phyloP scores from a whole-genome alignment of 2,329 filamentous ascomycete species.

The Penicillium sp. region DNA sequence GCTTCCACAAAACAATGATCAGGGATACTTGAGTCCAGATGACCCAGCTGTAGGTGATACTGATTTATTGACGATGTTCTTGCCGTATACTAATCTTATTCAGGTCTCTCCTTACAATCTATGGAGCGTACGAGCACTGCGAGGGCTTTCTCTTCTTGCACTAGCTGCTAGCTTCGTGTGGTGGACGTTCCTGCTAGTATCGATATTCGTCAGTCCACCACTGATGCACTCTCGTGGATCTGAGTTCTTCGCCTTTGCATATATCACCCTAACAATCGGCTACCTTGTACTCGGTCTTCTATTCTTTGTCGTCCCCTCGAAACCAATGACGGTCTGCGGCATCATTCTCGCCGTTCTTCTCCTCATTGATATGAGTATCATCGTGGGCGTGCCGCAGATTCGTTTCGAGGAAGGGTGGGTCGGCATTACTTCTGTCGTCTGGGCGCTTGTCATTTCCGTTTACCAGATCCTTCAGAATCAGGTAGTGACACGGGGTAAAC shows the following conservation, averaged over 20 bases:
- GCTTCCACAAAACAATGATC: constrained; percentile 21
- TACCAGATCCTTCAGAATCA: constrained; percentile 82
- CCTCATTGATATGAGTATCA: constrained; percentile 77
- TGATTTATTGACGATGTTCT: neutral
- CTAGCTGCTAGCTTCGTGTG: constrained; percentile 79
- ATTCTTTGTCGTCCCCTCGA: constrained; percentile 87
- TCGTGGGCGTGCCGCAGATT: constrained; percentile 74
- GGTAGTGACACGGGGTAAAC: constrained; percentile 88
- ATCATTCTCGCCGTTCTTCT: constrained; percentile 71
- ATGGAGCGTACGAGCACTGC: constrained; percentile 82
- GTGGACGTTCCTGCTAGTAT: constrained; percentile 90
- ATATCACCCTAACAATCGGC: constrained; percentile 76
- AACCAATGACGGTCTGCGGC: constrained; percentile 75
- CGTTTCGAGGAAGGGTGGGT: constrained; percentile 88
- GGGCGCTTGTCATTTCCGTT: constrained; percentile 77
- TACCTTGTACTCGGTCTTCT: constrained; percentile 78
- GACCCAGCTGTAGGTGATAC: constrained; percentile 29
- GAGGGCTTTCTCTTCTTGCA: constrained; percentile 79
- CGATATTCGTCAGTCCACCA: constrained; percentile 87
- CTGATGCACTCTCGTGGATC: constrained; percentile 85
- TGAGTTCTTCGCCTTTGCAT: constrained; percentile 90
- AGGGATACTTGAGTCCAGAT: constrained; percentile 29
- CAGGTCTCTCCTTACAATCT: constrained; percentile 88
- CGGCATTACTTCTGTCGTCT: constrained; percentile 83
- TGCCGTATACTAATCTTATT: neutral